These are phyloP conservation scores for Vigna mungo DNA, from an alignment of 306 rosid species.

Conservation along the genomic window DNA sequence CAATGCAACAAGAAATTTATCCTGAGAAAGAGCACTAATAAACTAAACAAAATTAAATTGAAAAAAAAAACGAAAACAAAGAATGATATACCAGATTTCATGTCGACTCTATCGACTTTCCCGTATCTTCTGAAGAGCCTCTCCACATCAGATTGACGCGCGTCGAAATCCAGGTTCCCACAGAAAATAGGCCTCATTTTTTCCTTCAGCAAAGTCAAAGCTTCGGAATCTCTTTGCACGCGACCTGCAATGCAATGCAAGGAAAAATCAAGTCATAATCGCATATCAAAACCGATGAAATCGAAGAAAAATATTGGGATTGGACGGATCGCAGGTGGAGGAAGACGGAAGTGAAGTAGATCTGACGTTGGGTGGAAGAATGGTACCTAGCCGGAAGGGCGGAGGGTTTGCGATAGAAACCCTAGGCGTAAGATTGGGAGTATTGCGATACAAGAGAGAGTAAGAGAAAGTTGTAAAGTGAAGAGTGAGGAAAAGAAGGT, in stretches of 20 bases:
- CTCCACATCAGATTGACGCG: conserved; percentile 79
- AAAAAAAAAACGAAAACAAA: not conserved
- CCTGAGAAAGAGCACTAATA: not conserved
- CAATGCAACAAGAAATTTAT: not conserved
- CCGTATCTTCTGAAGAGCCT: conserved; percentile 83
- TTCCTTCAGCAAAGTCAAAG: conserved; percentile 41
- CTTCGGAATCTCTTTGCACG: conserved; percentile 16
- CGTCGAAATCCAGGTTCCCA: conserved; percentile 81
- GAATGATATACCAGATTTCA: conserved; percentile 71
- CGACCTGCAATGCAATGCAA: conserved; percentile 47
- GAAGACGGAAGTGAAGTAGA: conserved; percentile 32
- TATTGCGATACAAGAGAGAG: conserved; percentile 5
- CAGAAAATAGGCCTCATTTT: conserved; percentile 80
- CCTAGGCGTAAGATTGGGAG: conserved; percentile 41
- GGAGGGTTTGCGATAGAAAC: conserved; percentile 39
- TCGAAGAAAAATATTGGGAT: conserved; percentile 6
- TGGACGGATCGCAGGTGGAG: not conserved
- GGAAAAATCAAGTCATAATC: not conserved
- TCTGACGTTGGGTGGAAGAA: conserved; percentile 22
- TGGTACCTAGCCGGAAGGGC: conserved; percentile 49
- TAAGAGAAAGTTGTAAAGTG: not conserved
- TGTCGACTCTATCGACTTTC: conserved; percentile 83
- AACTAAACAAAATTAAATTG: not conserved
- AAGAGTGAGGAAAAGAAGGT: not conserved
- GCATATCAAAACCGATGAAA: not conserved